Evolutionary conservation across 148 eudicot species (phyloP).

Genomic region (Cornus kousa): DNA sequence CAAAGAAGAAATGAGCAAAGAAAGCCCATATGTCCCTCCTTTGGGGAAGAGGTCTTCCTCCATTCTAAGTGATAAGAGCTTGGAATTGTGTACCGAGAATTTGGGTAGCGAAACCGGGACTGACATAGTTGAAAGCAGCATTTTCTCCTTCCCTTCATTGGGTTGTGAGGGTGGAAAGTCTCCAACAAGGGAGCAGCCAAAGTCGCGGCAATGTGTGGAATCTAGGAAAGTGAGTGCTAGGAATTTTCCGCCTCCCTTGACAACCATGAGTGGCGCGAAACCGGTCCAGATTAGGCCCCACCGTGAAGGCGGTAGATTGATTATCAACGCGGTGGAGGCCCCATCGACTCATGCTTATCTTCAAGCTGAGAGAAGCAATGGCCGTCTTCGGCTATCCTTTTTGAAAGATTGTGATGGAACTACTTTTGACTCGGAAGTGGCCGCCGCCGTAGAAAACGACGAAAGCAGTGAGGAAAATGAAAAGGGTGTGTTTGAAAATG

Average conservation of each 20-base stretch:
- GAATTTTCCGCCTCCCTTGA: constrained; percentile 70
- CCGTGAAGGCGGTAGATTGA: constrained; percentile 61
- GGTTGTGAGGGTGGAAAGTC: not conserved
- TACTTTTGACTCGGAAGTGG: not conserved
- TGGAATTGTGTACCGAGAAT: constrained; percentile 38
- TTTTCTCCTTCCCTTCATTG: constrained; percentile 14
- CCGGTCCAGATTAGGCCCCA: constrained; percentile 36
- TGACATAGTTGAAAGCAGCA: constrained; percentile 22
- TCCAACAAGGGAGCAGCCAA: not conserved
- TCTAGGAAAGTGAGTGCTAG: constrained; percentile 9
- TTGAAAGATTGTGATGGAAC: constrained; percentile 1
- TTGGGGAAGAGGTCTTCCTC: constrained; percentile 12
- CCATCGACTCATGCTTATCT: constrained; percentile 33
- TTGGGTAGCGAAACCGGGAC: constrained; percentile 42
- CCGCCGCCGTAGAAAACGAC: not conserved
- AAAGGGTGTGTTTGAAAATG: not conserved
- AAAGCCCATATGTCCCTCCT: constrained; percentile 20
- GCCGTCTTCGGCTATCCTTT: constrained; percentile 44
- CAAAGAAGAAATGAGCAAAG: constrained; percentile 5
- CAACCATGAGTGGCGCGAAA: constrained; percentile 46
- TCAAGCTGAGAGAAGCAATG: constrained; percentile 60
- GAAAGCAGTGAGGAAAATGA: not conserved
- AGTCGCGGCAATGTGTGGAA: constrained; percentile 1
- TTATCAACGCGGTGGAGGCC: constrained; percentile 58
- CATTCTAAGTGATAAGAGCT: constrained; percentile 25